These are phyloP conservation scores for Trichophyton rubrum DNA, from an alignment of 2,329 filamentous ascomycete genomes.

Conservation along the genomic window DNA sequence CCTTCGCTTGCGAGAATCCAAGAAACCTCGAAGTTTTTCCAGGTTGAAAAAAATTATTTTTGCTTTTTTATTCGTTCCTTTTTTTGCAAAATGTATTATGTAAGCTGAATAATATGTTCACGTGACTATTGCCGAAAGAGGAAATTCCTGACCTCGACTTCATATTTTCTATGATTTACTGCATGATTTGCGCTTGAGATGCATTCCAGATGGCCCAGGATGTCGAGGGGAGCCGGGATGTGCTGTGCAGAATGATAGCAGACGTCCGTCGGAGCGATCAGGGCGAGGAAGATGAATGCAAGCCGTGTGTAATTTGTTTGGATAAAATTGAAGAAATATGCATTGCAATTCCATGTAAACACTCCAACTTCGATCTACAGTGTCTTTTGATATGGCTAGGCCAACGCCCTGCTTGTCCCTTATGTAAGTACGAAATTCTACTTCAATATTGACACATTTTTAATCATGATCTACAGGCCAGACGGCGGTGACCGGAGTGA, in stretches of 20 bases:
- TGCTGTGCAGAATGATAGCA: slow-evolving; percentile 34
- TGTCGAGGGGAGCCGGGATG: slow-evolving; percentile 31
- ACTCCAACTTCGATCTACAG: slow-evolving; percentile 71
- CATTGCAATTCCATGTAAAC: slow-evolving; percentile 61
- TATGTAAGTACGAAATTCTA: slow-evolving; percentile 48
- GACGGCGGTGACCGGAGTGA: slow-evolving; percentile 44
- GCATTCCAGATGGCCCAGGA: slow-evolving; percentile 26
- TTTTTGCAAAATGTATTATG: not conserved
- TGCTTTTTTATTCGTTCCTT: not conserved
- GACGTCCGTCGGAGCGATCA: slow-evolving; percentile 28
- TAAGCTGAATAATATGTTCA: not conserved
- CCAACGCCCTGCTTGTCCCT: slow-evolving; percentile 57
- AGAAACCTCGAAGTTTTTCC: too few species aligned
- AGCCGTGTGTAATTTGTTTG: slow-evolving; percentile 79
- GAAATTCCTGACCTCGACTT: not conserved
- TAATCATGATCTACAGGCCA: slow-evolving; percentile 31
- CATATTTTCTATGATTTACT: not conserved
- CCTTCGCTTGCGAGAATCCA: not conserved
- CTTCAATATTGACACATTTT: too few species aligned
- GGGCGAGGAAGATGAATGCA: slow-evolving; percentile 26
- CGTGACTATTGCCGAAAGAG: not conserved
- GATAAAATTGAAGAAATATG: slow-evolving; percentile 61
- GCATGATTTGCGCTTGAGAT: not conserved
- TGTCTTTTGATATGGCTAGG: slow-evolving; percentile 76
- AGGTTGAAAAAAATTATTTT: not conserved